Evolutionary conservation across 2,329 filamentous ascomycete genomes (phyloP).

Genomic region (Colletotrichum abscissum): DNA sequence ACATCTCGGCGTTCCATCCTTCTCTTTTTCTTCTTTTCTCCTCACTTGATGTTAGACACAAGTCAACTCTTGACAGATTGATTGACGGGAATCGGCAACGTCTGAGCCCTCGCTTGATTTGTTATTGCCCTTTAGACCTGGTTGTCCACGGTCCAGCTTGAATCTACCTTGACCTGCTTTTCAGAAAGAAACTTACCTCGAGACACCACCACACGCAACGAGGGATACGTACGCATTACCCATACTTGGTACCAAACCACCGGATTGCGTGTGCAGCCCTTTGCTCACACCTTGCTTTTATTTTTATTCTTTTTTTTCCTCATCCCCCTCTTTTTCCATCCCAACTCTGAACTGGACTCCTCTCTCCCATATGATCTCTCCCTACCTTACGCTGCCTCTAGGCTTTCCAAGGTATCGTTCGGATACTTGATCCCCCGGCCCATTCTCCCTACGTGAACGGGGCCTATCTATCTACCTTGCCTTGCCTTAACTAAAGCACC

Average conservation of each 20-base stretch:
- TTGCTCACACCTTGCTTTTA: background rate
- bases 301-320: background rate
- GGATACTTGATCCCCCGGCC: constrained; percentile 8
- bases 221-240: background rate
- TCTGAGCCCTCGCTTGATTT: background rate
- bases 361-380: background rate
- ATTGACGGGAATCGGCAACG: constrained; percentile 1
- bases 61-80: background rate
- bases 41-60: background rate
- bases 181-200: background rate
- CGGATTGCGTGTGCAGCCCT: constrained; percentile 5
- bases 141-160: background rate
- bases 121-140: background rate
- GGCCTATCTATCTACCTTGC: background rate
- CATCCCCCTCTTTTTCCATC: constrained; percentile 9
- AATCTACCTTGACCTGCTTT: background rate
- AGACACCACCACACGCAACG: background rate
- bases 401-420: background rate
- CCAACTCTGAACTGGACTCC: constrained; percentile 4
- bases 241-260: background rate
- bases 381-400: constrained; percentile 17
- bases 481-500: background rate
- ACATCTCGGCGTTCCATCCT: background rate
- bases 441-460: background rate
- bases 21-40: background rate